Evolutionary conservation across 2,329 filamentous ascomycete species (phyloP), one percentile per base, ranked within the genome.

Genomic region (Neophaeococcomyces aloes): DNA sequence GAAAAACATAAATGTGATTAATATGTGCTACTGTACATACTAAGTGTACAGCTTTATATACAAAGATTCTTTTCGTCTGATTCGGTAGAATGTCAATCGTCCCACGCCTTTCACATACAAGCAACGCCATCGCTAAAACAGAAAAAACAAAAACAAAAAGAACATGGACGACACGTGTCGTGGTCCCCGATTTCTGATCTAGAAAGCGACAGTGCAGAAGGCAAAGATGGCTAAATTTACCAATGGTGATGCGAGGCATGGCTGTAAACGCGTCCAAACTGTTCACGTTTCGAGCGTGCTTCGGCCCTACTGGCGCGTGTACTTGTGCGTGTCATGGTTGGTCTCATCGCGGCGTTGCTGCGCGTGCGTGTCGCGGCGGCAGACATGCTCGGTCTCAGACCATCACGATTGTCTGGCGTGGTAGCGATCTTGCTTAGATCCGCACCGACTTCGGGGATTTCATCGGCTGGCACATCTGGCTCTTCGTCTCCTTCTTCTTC

Each of bases 191-290:
- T n/a, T n/a, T n/a, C n/a, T n/a, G n/a, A n/a, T n/a, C n/a, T n/a
- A n/a, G n/a, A n/a, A n/a, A n/a, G n/a, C n/a, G n/a, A n/a, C n/a
- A n/a, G n/a, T n/a, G n/a, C n/a, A n/a, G n/a, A n/a, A n/a, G n/a
- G n/a, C n/a, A n/a, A n/a, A n/a, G n/a, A n/a, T n/a, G n/a, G n/a
- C n/a, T n/a, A n/a, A 10, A 19, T 7, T 30, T 48, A 48, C 29
- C 39, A 48, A 29, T 48, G 42, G 38, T 45, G 46, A 30, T 48
- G 46, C 35, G 37, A 42, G 27, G 42, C 32, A 45, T 48, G 42
- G n/a, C 39, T 45, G 33, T 48, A 48, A 15, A 48, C 46, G 13
- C 46, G 29, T 7, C 42, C 46, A 38, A 48, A 48, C 13, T 45
- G 42, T 27, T 48, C 42, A 21, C 8, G 21, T 5, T 42, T 36